These are phyloP conservation scores for Ceratocystis lukuohia DNA, from an alignment of 2,329 filamentous ascomycete genomes.

Conservation along the genomic window DNA sequence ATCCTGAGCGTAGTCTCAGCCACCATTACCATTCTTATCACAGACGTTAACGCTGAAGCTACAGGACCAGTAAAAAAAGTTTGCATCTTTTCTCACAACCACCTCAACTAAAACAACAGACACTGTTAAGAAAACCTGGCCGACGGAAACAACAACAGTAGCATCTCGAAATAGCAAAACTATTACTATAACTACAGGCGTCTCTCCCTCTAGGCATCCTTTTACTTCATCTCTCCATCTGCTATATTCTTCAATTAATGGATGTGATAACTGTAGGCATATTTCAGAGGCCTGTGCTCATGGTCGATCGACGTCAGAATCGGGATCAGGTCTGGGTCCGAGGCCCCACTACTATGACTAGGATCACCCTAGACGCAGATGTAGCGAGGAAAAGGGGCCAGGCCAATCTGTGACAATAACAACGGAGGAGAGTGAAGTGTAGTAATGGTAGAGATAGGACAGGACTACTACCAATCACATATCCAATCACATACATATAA, in stretches of 20 bases:
- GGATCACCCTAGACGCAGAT: conserved; percentile 2
- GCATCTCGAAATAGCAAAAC: neutral
- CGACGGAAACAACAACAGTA: neutral
- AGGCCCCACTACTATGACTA: conserved; percentile 14
- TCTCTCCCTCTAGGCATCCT: neutral
- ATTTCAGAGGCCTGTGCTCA: conserved; percentile 10
- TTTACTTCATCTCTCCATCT: neutral
- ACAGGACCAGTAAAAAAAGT: too few relatives aligned
- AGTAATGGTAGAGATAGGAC: neutral
- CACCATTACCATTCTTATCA: neutral
- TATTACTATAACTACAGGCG: neutral
- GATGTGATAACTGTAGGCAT: too few relatives aligned
- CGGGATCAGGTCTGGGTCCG: conserved; percentile 5
- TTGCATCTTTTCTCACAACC: too few relatives aligned
- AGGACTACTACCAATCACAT: neutral
- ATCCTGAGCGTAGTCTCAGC: neutral
- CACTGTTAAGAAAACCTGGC: too few relatives aligned
- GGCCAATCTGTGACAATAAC: neutral
- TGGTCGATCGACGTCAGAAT: conserved; percentile 17
- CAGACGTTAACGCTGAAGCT: too few relatives aligned
- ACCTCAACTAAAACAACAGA: too few relatives aligned
- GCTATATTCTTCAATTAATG: too few relatives aligned
- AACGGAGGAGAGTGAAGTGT: neutral
- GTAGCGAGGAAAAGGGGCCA: conserved; percentile 13
- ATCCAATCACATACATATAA: neutral